phyloP scores from a whole-genome alignment of 306 rosid genomes.

The Vigna unguiculata region DNA sequence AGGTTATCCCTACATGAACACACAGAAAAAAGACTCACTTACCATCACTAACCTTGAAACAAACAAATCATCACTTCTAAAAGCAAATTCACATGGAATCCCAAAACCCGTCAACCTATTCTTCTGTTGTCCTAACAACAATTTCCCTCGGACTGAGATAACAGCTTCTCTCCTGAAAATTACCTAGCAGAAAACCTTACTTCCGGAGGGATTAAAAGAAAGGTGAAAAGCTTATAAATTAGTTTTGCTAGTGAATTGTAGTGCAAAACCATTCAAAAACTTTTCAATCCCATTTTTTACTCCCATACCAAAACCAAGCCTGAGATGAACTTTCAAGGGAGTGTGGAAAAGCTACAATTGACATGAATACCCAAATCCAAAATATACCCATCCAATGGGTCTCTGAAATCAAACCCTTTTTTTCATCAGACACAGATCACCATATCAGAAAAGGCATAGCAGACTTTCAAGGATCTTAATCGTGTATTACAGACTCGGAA shows the following conservation, averaged over 20 bases:
- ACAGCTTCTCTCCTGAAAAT: background rate
- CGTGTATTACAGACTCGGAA: conserved; percentile 20
- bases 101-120: conserved; percentile 9
- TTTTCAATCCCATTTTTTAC: conserved; percentile 18
- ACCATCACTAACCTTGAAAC: conserved; percentile 35
- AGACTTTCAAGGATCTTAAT: conserved; percentile 45
- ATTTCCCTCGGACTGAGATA: conserved; percentile 18
- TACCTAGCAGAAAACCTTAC: conserved; percentile 9
- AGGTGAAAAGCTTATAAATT: background rate
- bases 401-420: conserved; percentile 14
- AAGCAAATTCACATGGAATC: conserved; percentile 32
- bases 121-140: conserved; percentile 14
- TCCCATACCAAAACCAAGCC: conserved; percentile 32
- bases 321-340: conserved; percentile 15
- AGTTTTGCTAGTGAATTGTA: background rate
- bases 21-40: conserved; percentile 35
- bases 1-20: conserved; percentile 65
- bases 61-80: conserved; percentile 24
- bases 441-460: conserved; percentile 40
- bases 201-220: background rate
- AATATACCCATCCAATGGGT: conserved; percentile 31
- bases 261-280: background rate
- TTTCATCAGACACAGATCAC: conserved; percentile 33
- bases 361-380: conserved; percentile 20
- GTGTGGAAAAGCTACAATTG: background rate